phyloP scores from a whole-genome alignment of 148 eudicot genomes.

The Rhododendron vialii region DNA sequence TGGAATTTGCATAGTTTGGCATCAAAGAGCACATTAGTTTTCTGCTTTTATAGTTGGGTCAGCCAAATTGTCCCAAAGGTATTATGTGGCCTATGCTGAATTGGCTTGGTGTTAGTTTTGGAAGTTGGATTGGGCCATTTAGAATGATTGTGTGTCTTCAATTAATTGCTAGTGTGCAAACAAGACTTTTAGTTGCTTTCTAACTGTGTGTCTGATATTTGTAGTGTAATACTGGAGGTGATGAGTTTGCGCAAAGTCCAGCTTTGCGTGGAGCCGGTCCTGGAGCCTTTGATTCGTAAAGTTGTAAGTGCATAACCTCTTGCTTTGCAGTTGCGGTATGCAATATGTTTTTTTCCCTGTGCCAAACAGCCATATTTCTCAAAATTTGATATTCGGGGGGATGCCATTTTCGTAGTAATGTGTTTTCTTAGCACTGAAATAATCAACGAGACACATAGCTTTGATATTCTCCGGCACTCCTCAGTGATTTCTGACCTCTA shows the following conservation, averaged over 20 bases:
- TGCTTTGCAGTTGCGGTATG: background rate
- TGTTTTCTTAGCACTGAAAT: background rate
- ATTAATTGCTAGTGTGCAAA: background rate
- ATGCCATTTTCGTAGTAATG: background rate
- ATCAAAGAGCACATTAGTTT: background rate
- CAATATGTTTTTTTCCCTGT: background rate
- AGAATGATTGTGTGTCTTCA: background rate
- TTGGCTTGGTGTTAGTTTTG: background rate
- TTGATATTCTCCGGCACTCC: background rate
- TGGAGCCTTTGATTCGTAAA: conserved; percentile 50
- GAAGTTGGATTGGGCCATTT: background rate
- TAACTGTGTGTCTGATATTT: conserved; percentile 2
- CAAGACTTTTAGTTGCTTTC: background rate
- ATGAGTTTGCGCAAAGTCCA: conserved; percentile 43
- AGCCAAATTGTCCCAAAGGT: background rate
- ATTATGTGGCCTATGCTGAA: background rate
- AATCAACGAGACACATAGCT: background rate
- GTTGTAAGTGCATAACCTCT: conserved; percentile 47
- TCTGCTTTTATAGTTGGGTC: background rate
- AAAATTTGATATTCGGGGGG: background rate
- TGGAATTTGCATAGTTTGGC: background rate
- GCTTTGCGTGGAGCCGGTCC: conserved; percentile 42
- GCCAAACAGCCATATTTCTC: background rate
- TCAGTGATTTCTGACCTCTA: background rate
- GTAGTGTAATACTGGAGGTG: conserved; percentile 55